Conservation (phyloP, 2,329 filamentous ascomycete genomes). For the Trichoderma afroharzianum region DNA sequence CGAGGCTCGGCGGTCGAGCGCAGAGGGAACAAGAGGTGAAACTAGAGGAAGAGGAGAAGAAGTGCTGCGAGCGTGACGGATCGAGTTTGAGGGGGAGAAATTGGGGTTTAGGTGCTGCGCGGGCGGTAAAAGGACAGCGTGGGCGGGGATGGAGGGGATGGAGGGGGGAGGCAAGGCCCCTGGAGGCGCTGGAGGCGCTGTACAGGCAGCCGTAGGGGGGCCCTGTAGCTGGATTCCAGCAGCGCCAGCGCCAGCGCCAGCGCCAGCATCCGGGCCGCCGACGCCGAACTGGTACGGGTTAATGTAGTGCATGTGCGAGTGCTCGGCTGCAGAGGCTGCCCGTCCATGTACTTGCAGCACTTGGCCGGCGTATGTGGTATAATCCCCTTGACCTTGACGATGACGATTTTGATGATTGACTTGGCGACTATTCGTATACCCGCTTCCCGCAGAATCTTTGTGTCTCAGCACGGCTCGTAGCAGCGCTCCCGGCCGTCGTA, state of each 20-base stretch:
- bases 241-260: not conserved
- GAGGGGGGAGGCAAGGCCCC: not conserved
- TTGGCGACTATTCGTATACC: not conserved
- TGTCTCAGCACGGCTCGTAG: conserved; percentile 17
- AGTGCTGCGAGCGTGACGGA: conserved; percentile 18
- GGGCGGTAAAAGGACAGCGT: conserved; percentile 3
- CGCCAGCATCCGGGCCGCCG: not conserved
- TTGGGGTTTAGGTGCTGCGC: conserved; percentile 14
- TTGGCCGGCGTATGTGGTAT: not conserved
- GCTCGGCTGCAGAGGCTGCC: not conserved
- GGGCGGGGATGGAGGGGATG: not conserved
- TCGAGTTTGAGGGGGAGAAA: conserved; percentile 10
- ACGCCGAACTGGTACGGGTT: not conserved
- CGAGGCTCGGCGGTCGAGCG: conserved; percentile 13
- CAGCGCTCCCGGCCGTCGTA: conserved; percentile 18
- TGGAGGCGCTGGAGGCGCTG: conserved; percentile 2
- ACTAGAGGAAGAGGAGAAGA: conserved; percentile 18
- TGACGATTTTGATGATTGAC: not conserved
- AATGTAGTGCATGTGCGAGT: not conserved
- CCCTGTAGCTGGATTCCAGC: not conserved
- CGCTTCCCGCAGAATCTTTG: conserved; percentile 14
- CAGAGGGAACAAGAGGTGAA: conserved; percentile 7
- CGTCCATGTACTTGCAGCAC: not conserved
- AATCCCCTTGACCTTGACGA: not conserved
- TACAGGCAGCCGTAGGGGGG: conserved; percentile 1